Percentiles rank a stretch among this genome's conserved stretches.
These are phyloP conservation scores for Colletotrichum cuscutae DNA, from an alignment of 2,329 filamentous ascomycete genomes.

Conservation along the genomic window DNA sequence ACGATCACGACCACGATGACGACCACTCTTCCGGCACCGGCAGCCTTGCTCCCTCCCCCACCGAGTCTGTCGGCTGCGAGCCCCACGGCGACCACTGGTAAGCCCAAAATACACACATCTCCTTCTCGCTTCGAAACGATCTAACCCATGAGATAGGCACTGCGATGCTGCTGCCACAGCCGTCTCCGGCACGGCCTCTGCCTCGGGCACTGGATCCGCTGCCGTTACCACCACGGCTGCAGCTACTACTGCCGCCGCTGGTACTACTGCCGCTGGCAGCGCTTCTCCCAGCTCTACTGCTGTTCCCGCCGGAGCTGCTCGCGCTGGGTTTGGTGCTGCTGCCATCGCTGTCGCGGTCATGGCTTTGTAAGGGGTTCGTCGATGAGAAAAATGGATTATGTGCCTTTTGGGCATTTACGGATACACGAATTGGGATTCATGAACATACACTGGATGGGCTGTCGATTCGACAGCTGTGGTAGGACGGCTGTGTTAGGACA, in stretches of 20 bases:
- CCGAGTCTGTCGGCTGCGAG: conserved; percentile 47
- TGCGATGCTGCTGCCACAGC: conserved; percentile 21
- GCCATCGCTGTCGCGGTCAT: conserved; percentile 30
- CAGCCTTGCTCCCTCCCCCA: conserved; percentile 44
- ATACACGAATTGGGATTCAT: background rate
- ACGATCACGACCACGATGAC: conserved; percentile 28
- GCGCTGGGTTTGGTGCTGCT: conserved; percentile 19
- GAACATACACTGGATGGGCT: too few species aligned
- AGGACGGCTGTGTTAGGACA: background rate
- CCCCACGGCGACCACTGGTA: conserved; percentile 53
- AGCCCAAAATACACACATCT: too few species aligned
- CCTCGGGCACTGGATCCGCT: background rate
- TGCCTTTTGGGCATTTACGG: background rate
- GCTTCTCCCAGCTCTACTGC: conserved; percentile 52
- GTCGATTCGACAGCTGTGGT: too few species aligned
- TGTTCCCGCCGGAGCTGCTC: conserved; percentile 24
- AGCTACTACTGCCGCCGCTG: conserved; percentile 2
- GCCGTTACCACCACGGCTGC: background rate
- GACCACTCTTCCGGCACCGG: conserved; percentile 34
- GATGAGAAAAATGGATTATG: background rate
- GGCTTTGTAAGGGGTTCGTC: conserved; percentile 5
- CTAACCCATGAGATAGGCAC: conserved; percentile 19
- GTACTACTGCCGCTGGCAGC: conserved; percentile 44
- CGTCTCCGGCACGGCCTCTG: background rate
- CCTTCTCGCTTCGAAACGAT: too few species aligned